These are phyloP conservation scores for Coniochaeta ligniaria DNA, from an alignment of 2,329 filamentous ascomycete genomes.

Conservation along the genomic window DNA sequence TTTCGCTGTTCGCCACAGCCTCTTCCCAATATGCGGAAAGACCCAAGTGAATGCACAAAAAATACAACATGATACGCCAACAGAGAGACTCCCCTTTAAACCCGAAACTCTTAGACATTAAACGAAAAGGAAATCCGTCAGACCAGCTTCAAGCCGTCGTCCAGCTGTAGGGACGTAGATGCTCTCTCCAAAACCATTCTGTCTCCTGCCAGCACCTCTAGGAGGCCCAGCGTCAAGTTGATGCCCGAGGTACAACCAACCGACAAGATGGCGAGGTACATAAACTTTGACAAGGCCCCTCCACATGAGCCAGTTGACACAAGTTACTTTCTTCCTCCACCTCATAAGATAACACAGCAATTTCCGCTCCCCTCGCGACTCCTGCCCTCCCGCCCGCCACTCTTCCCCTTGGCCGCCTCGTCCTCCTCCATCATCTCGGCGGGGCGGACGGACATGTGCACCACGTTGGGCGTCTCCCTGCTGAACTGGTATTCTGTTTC, in stretches of 20 bases:
- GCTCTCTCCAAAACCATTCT: neutral
- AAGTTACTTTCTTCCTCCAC: constrained; percentile 3
- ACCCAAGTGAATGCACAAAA: neutral
- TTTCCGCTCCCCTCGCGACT: constrained; percentile 31
- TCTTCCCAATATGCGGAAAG: neutral
- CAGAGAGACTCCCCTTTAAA: neutral
- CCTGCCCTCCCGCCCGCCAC: constrained; percentile 29
- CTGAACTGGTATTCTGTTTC: constrained; percentile 71
- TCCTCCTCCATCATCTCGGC: constrained; percentile 79
- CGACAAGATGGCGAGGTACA: neutral
- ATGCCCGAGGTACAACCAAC: too few relatives aligned
- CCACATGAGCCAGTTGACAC: too few relatives aligned
- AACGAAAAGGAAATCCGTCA: neutral
- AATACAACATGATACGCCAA: constrained; percentile 2
- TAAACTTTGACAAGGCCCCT: neutral
- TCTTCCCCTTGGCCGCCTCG: constrained; percentile 62
- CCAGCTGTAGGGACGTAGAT: neutral
- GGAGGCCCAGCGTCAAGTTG: too few relatives aligned
- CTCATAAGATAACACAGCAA: constrained; percentile 47
- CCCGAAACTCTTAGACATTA: constrained; percentile 2
- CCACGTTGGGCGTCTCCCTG: constrained; percentile 67
- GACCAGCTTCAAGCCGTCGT: neutral
- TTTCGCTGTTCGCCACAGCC: neutral
- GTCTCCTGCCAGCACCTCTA: neutral
- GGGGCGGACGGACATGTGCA: constrained; percentile 92